A percentile compares a stretch with the other conserved stretches of the same genome.
phyloP scores from a whole-genome alignment of 768 basidiomycete genomes.

The Artomyces pyxidatus region DNA sequence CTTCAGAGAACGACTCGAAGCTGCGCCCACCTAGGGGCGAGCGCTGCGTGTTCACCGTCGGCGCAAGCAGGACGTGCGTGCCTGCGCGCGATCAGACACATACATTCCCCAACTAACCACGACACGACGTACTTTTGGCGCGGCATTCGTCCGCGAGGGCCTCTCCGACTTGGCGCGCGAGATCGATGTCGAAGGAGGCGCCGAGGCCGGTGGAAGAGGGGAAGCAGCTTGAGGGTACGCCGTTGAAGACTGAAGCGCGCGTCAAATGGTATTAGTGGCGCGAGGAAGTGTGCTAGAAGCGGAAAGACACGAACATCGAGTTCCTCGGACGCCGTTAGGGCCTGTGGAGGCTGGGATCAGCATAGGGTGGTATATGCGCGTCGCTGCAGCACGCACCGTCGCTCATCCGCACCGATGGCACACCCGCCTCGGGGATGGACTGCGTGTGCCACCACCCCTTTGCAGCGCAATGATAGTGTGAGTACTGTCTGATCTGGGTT shows the following conservation, averaged over 20 bases:
- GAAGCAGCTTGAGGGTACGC: slow-evolving; percentile 48
- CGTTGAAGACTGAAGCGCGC: slow-evolving; percentile 42
- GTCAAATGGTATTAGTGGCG: not conserved
- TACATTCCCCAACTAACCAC: too few relatives aligned
- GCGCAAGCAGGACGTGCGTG: slow-evolving; percentile 45
- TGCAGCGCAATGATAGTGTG: not conserved
- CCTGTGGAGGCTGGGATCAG: too few relatives aligned
- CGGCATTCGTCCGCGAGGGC: slow-evolving; percentile 46
- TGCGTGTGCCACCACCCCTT: slow-evolving; percentile 46
- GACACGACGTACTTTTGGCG: slow-evolving; percentile 32
- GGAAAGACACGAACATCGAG: slow-evolving; percentile 24
- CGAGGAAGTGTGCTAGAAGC: too few relatives aligned
- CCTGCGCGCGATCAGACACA: too few relatives aligned
- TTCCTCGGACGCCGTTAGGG: slow-evolving; percentile 43
- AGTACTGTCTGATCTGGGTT: not conserved
- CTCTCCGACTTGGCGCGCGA: slow-evolving; percentile 37
- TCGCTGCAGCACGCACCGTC: slow-evolving; percentile 27
- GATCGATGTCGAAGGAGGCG: slow-evolving; percentile 46
- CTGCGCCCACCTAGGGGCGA: slow-evolving; percentile 46
- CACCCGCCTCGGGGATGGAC: slow-evolving; percentile 30
- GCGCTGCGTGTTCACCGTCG: slow-evolving; percentile 60
- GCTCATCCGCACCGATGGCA: slow-evolving; percentile 37
- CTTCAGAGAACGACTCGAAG: slow-evolving; percentile 61
- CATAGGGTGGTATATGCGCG: not conserved
- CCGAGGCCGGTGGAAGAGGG: slow-evolving; percentile 49